phyloP scores from a whole-genome alignment of 352 stramenopile species.

The Pythium oligandrum region DNA sequence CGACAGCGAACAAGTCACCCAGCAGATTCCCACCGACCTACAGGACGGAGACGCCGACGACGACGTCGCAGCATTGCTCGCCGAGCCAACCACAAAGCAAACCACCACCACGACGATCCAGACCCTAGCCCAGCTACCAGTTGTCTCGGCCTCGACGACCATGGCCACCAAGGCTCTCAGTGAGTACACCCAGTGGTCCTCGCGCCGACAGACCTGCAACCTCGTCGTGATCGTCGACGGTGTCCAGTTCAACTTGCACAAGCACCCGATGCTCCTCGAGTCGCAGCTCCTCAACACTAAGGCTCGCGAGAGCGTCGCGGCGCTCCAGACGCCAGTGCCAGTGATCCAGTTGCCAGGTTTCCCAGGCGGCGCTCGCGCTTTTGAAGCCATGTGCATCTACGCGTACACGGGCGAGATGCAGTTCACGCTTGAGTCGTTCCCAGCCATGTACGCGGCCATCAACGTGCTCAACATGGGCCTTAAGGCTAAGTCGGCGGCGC shows the following conservation, averaged over 20 bases:
- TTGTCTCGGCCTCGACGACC: background rate
- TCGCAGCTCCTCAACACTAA: constrained; percentile 37
- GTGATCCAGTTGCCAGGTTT: constrained; percentile 45
- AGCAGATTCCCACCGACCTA: too few relatives aligned
- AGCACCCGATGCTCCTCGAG: constrained; percentile 58
- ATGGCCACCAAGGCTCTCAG: constrained; percentile 28
- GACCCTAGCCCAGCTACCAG: background rate
- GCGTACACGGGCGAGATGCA: constrained; percentile 51
- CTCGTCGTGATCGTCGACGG: constrained; percentile 55
- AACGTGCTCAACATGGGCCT: constrained; percentile 45
- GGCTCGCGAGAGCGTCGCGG: constrained; percentile 23
- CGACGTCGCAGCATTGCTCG: constrained; percentile 2
- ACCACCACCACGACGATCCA: background rate
- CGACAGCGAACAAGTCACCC: too few relatives aligned
- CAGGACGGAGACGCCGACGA: background rate
- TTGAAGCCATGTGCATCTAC: constrained; percentile 68
- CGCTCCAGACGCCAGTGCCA: constrained; percentile 16
- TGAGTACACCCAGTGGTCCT: constrained; percentile 49
- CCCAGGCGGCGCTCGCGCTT: constrained; percentile 46
- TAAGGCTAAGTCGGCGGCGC: constrained; percentile 21
- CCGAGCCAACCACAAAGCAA: background rate
- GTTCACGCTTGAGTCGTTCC: constrained; percentile 24
- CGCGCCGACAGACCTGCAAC: constrained; percentile 41
- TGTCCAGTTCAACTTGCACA: constrained; percentile 72
- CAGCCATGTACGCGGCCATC: constrained; percentile 29